These are phyloP conservation scores for Sambucus nigra DNA, from an alignment of 129 eudicot genomes.

Conservation along the genomic window DNA sequence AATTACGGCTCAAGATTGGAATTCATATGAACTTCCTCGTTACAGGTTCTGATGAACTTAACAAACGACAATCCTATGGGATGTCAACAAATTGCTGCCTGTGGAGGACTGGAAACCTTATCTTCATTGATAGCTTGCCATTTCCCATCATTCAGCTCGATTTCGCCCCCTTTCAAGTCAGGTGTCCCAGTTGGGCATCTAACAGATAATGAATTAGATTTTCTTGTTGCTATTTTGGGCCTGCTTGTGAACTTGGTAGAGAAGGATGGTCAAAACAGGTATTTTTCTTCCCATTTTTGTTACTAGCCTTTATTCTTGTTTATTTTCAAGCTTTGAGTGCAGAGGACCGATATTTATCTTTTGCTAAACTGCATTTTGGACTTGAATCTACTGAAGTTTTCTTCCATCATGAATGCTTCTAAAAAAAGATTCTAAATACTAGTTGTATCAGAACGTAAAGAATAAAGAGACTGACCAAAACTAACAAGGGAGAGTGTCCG, in stretches of 20 bases:
- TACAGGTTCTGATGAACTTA: constrained; percentile 88
- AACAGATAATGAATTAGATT: constrained; percentile 72
- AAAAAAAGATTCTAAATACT: no score
- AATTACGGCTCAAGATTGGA: not conserved
- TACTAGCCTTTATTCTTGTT: no score
- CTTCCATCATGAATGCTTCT: no score
- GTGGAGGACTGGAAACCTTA: constrained; percentile 78
- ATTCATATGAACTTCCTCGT: constrained; percentile 5
- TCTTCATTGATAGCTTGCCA: constrained; percentile 79
- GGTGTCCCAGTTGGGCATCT: constrained; percentile 32
- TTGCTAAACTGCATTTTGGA: no score
- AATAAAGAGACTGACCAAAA: no score
- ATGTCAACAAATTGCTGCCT: constrained; percentile 83
- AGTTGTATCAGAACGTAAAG: no score
- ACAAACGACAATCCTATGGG: constrained; percentile 82
- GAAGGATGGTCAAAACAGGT: constrained; percentile 84
- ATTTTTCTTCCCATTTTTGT: no score
- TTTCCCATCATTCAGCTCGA: constrained; percentile 58
- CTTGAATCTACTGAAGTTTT: no score
- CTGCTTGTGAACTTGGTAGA: constrained; percentile 89
- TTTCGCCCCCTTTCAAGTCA: constrained; percentile 25
- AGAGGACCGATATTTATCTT: no score
- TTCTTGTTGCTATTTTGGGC: constrained; percentile 87
- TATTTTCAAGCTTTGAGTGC: no score
- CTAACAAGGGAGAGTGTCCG: no score